Evolutionary conservation across 495 filamentous ascomycete species (phyloP).

Genomic region (Bombardia bombarda): DNA sequence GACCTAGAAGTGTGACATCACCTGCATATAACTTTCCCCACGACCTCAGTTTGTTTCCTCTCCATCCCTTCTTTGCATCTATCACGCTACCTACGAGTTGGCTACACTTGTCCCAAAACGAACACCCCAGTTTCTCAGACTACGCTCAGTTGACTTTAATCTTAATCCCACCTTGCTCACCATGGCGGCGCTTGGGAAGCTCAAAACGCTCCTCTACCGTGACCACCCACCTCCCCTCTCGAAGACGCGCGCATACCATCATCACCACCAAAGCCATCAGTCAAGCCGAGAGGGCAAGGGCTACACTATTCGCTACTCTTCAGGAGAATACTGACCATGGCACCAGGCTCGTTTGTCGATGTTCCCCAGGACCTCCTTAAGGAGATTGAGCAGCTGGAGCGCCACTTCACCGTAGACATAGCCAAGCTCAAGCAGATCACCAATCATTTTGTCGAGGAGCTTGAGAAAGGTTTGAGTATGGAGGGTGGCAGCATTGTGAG

Average conservation of each 20-base stretch:
- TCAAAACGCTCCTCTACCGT: slow-evolving; percentile 10
- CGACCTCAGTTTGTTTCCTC: too few species aligned
- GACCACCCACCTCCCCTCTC: slow-evolving; percentile 8
- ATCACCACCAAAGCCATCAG: slow-evolving; percentile 7
- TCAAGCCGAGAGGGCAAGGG: slow-evolving; percentile 20
- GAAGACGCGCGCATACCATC: slow-evolving; percentile 6
- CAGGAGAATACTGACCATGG: slow-evolving; percentile 17
- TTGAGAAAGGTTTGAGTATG: slow-evolving; percentile 79
- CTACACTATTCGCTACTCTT: slow-evolving; percentile 2
- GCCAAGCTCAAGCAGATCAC: slow-evolving; percentile 84
- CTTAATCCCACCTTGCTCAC: background rate
- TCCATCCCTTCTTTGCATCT: too few species aligned
- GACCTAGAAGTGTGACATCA: too few species aligned
- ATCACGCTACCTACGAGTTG: background rate
- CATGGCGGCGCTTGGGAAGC: slow-evolving; percentile 4
- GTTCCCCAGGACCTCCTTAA: slow-evolving; percentile 75
- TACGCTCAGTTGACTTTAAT: background rate
- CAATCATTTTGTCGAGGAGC: slow-evolving; percentile 78
- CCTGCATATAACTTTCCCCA: too few species aligned
- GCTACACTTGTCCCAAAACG: too few species aligned
- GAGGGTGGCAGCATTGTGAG: slow-evolving; percentile 91
- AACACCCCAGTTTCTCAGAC: too few species aligned
- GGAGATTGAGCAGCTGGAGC: slow-evolving; percentile 80
- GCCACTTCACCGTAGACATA: slow-evolving; percentile 71
- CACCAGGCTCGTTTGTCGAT: slow-evolving; percentile 31